Conservation (phyloP, 2,329 filamentous ascomycete genomes). For the Emydomyces testavorans region DNA sequence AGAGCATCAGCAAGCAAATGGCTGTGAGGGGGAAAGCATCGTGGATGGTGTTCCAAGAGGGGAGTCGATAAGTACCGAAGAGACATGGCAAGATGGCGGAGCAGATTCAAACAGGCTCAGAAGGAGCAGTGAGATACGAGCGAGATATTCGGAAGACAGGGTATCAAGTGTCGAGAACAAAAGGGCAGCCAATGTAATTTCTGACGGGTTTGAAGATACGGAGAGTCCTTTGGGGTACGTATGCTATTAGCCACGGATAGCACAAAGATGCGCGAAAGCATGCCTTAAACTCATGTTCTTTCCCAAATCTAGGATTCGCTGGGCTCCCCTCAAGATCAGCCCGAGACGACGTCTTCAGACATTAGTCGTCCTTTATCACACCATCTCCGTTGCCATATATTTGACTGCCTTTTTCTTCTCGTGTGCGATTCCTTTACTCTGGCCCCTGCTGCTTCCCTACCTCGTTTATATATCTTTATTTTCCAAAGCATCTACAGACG, state of each 20-base stretch:
- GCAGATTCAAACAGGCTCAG: neutral
- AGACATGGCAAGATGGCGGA: slow-evolving; percentile 10
- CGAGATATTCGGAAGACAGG: neutral
- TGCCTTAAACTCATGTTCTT: neutral
- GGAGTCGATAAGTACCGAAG: neutral
- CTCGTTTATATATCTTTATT: slow-evolving; percentile 66
- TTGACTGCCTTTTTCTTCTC: slow-evolving; percentile 80
- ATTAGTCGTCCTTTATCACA: slow-evolving; percentile 63
- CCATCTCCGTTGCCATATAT: slow-evolving; percentile 55
- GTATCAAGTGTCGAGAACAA: neutral
- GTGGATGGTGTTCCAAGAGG: neutral
- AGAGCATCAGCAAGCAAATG: neutral
- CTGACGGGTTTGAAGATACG: neutral
- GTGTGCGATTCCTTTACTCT: slow-evolving; percentile 81
- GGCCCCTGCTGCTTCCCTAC: slow-evolving; percentile 69
- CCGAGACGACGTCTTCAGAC: slow-evolving; percentile 63
- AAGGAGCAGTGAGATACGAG: neutral
- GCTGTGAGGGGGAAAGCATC: neutral
- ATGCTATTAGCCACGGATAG: neutral
- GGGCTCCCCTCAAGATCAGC: slow-evolving; percentile 68
- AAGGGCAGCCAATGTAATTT: neutral
- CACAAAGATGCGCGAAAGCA: neutral
- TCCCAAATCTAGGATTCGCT: slow-evolving; percentile 46
- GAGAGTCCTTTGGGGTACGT: slow-evolving; percentile 8
- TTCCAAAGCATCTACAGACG: slow-evolving; percentile 65